Evolutionary conservation across 306 rosid species (phyloP), one percentile per base, ranked within the genome.

Genomic region (Vicia faba): DNA sequence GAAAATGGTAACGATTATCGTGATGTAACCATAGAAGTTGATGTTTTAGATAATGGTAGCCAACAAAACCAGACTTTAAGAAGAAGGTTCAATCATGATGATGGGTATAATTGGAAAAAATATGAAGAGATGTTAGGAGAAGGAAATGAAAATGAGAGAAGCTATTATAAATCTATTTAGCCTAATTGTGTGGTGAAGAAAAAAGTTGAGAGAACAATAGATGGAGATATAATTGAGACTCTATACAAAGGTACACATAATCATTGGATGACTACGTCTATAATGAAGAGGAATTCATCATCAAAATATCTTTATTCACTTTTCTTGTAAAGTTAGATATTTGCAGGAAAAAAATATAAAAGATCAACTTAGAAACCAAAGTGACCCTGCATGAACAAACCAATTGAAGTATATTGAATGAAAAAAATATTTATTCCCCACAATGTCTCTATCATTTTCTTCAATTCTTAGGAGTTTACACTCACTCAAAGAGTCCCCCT

Each of bases 91-190:
- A 10, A 16, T 28, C 5, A 56, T 56, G 88, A 80, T 43, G 98
- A 92, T 59, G 98, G 89, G 3, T 89, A 78, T 75, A 85, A 85
- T 25, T 92, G 95, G 96, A 87, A 87, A 69, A 89, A 76, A 78
- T 87, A 87, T 75, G 91, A 84, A 46, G 92, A 82, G 61, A 89
- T 84, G 72, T 77, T 78, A 55, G 87, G 70, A 49, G 89, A 79
- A 67, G 85, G 92, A 62, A 78, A 84, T 26, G 92, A 80, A 55
- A 92, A 89, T 66, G 87, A 85, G 6, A 73, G 76, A 43, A 85
- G 91, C 49, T 89, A 87, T 77, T 92, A 85, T 70, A 92, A 83
- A 78, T 92, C 96, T 75, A 76, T 86, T 2, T 56, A 19, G 64
- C 85, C 95, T 28, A 80, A 64, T 65, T 92, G 95, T 56, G 62